Evolutionary conservation across 2,329 filamentous ascomycete species (phyloP).

Genomic region (Colletotrichum tropicicola): DNA sequence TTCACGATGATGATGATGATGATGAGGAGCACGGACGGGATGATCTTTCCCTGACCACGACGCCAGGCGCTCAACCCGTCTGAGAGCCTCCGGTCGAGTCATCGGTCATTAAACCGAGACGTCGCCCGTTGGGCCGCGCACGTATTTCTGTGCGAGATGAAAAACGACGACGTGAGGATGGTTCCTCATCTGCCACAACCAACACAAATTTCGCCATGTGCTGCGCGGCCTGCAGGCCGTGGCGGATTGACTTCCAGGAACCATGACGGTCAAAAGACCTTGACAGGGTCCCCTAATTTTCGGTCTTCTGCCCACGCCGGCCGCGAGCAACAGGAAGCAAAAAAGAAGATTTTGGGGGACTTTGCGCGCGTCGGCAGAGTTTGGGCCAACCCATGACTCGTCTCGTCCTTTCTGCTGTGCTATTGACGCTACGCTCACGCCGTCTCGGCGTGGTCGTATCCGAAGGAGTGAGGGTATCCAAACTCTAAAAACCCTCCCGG

Average conservation of each 20-base stretch:
- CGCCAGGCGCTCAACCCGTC: no score
- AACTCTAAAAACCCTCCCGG: not conserved
- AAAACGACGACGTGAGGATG: not conserved
- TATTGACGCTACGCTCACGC: slow-evolving; percentile 19
- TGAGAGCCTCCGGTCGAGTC: no score
- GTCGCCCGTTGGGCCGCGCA: no score
- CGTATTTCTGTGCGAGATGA: no score
- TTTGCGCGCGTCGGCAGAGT: not conserved
- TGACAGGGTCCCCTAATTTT: slow-evolving; percentile 11
- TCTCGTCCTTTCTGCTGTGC: slow-evolving; percentile 6
- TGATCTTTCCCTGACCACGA: no score
- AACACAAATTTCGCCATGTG: not conserved
- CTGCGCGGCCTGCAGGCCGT: no score
- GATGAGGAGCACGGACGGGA: not conserved
- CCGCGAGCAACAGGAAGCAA: not conserved
- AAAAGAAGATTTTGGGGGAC: not conserved
- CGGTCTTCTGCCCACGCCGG: not conserved
- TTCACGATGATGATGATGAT: not conserved
- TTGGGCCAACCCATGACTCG: slow-evolving; percentile 22
- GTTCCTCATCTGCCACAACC: slow-evolving; percentile 23
- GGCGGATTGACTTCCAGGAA: slow-evolving; percentile 11
- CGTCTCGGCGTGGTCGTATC: slow-evolving; percentile 29
- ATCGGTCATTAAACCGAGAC: no score
- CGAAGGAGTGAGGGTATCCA: slow-evolving; percentile 22
- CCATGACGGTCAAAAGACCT: slow-evolving; percentile 2